Base-by-base conservation (phyloP, 1,284 basidiomycete genomes). In the Leccinum fuscescens region DNA sequence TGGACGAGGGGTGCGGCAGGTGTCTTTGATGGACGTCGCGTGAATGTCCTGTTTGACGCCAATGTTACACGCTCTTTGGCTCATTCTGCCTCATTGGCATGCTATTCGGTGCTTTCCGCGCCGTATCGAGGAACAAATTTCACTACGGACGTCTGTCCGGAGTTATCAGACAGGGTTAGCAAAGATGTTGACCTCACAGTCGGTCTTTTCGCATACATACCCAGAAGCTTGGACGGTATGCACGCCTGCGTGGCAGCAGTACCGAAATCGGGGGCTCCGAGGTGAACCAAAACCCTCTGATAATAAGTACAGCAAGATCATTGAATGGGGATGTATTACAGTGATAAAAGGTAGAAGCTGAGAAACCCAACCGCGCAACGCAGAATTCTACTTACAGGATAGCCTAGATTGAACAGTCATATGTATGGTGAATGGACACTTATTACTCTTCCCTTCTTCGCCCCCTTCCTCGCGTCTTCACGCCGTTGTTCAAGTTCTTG, bases 381-480 rank as follows among this genome's bases (percentile, higher is more conserved):
- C 24, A n/a, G 33, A 35, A 3, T 58, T 12, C 12, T 35, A 51
- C 20, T 33, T 6, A 22, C 4, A 42, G 31, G 42, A 22, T 42
- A 44, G 9, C 37, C 4, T 48, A 52, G 54, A 59, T 50, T 17
- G 11, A 29, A 46, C 15, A 29, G 24, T 24, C 24, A 9, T 52
- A 44, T 31, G 31, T 31, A 35, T 22, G n/a, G 42, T n/a, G 4
- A 1, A 24, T 49, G 35, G 0, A 11, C 9, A 24, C 15, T 37
- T 15, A 29, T 33, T 62, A 72, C 2, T 61, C 62, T 7, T 50
- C 59, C 48, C 6, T 61, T 46, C 35, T 69, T 48, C 60, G 70
- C 1, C 50, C 67, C 65, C 65, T 74, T 24, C 77, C 71, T 54
- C 80, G 77, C 17, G 79, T 80, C 59, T 75, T 79, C 8, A 68